Evolutionary conservation across 306 rosid genomes (phyloP), one percentile per base, ranked within the genome.

Genomic region (Myrica gale): DNA sequence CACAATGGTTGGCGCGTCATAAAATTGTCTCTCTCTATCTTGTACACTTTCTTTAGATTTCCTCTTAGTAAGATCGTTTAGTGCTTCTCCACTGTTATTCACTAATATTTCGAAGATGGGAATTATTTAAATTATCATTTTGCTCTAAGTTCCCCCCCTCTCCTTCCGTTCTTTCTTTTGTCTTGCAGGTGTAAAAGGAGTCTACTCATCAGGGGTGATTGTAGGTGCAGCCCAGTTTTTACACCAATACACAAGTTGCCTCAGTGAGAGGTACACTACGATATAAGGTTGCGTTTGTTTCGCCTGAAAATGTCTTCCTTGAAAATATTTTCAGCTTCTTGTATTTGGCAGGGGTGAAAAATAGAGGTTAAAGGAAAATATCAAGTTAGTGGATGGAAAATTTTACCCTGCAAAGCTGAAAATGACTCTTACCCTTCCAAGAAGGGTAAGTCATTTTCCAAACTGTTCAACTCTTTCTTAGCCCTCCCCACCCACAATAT

Each of bases 151-250:
- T 7, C 1, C 9, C 7, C 48, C 9, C 7, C 20, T 26, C 51
- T 10, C 69, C 55, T 66, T 9, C 55, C 53, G 21, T 26, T 26
- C 32, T 55, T 81, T 70, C 21, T 70, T 63, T 71, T 76, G 17
- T 68, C 68, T 74, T 74, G 39, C 69, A 94, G 98, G 98, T 67
- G 82, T 84, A 26, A 94, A 90, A 78, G 97, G 98, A 81, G 76
- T 89, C 66, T 92, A 92, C 82, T 82, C 82, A 75, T 94, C 98
- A 23, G 83, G 54, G 45, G 87, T 89, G 78, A 90, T 94, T 80
- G 87, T 85, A 86, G 93, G 91, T 68, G 98, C 96, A 55, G 85
- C 95, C n/a, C 76, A 60, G 73, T 94, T 94, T 85, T 62, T 86
- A 13, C 57, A 63, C 23, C 82, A 85, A 68, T 90, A 87, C 51